Evolutionary conservation across 768 basidiomycete species (phyloP).

Genomic region (Suillus placidus): DNA sequence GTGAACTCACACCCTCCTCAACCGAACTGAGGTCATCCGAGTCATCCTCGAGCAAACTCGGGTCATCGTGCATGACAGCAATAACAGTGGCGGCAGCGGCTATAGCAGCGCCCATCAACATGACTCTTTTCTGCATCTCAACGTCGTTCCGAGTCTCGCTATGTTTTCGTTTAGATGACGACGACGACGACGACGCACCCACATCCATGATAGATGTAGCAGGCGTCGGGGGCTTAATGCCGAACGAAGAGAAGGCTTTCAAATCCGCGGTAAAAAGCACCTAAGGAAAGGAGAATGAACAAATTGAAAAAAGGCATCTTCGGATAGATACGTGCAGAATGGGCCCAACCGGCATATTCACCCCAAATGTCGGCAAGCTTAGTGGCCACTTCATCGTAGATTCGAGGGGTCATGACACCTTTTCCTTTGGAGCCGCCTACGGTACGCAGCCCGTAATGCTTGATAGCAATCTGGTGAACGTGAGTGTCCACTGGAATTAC

Average conservation of each 20-base stretch:
- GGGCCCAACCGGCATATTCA: constrained; percentile 87
- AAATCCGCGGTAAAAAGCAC: constrained; percentile 78
- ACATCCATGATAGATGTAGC: neutral
- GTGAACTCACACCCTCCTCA: neutral
- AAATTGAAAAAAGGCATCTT: neutral
- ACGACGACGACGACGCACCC: neutral
- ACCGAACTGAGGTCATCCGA: neutral
- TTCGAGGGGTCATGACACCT: constrained; percentile 67
- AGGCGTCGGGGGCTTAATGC: constrained; percentile 23
- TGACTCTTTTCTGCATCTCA: neutral
- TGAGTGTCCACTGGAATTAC: constrained; percentile 97
- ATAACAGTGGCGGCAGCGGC: neutral
- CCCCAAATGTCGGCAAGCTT: constrained; percentile 76
- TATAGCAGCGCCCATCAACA: neutral
- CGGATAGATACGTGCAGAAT: constrained; percentile 55
- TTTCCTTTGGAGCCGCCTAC: constrained; percentile 44
- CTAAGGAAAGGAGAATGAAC: constrained; percentile 36
- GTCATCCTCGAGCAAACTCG: neutral
- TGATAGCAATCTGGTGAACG: constrained; percentile 85
- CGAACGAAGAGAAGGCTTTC: constrained; percentile 65
- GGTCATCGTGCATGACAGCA: too few species aligned
- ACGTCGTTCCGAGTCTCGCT: neutral
- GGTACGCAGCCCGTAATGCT: constrained; percentile 70
- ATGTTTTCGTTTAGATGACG: neutral
- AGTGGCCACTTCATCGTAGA: constrained; percentile 72